Base-by-base conservation (phyloP, 2,329 filamentous ascomycete genomes). In the Botryotinia convoluta region DNA sequence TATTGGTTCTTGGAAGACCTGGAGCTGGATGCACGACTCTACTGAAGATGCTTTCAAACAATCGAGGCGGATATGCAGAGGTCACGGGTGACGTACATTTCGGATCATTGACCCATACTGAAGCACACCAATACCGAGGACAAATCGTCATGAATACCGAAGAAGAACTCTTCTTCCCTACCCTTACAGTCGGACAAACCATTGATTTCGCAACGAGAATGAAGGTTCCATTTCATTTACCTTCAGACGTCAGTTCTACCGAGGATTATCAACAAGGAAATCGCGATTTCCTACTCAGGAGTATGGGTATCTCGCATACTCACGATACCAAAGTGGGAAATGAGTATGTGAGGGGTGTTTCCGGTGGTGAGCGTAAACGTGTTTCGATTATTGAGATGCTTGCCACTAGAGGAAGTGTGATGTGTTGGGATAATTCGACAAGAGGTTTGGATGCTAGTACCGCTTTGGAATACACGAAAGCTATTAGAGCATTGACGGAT, bases 11-110 rank as follows among this genome's bases (percentile, higher is more conserved):
- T 0, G 91, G 91, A 4, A 85, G 90, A 1, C 91, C 91, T 0
- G 91, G 91, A 0, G 86, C 89, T 4, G 91, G 91, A 48, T 94
- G 92, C 80, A 92, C 91, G 0, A 92, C 91, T 0, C 84, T 94
- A 26, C 84, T 94, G 63, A 93, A 92, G 77, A 85, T 92, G 77
- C 84, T 94, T 8, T 85, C 90, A 69, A 93, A 93, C 77, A 86
- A 88, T 72, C 83, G 90, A 54, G 82, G 81, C 8, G 90, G 90
- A 4, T 93, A 87, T 76, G 84, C 86, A 59, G 84, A 83, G 3
- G 85, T 92, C 3, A 80, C 84, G 0, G 91, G 90, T 0, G 86
- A 91, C 51, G 85, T 92, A 4, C 82, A 83, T 35, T 91, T 87
- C 76, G 90, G 86, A 1, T 81, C 82, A 0, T 81, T 88, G 71